These are phyloP conservation scores for Botrytis byssoidea DNA, from an alignment of 2,329 filamentous ascomycete genomes.

Conservation along the genomic window DNA sequence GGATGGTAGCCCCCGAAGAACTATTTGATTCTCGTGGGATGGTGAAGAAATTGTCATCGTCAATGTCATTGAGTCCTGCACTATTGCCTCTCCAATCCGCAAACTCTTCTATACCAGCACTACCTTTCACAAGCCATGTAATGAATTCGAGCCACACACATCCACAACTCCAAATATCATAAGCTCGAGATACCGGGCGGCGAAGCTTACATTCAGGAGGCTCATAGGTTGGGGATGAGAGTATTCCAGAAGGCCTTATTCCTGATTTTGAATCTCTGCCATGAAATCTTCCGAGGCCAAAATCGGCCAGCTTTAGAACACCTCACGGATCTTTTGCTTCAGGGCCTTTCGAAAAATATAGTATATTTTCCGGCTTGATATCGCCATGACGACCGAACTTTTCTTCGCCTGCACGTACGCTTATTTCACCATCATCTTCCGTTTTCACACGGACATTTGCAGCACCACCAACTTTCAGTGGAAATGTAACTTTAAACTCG, in stretches of 20 bases:
- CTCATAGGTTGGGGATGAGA: slow-evolving; percentile 40
- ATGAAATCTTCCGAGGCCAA: slow-evolving; percentile 38
- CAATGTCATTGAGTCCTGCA: not conserved
- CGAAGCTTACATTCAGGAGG: slow-evolving; percentile 42
- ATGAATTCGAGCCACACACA: slow-evolving; percentile 42
- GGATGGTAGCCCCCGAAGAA: slow-evolving; percentile 3
- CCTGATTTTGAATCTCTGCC: slow-evolving; percentile 37
- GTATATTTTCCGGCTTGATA: slow-evolving; percentile 32
- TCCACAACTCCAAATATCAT: slow-evolving; percentile 42
- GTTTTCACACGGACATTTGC: slow-evolving; percentile 9
- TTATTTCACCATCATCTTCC: slow-evolving; percentile 13
- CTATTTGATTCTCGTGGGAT: slow-evolving; percentile 8
- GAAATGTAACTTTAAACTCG: slow-evolving; percentile 26
- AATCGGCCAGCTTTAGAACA: slow-evolving; percentile 29
- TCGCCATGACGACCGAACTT: slow-evolving; percentile 37
- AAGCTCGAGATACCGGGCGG: slow-evolving; percentile 38
- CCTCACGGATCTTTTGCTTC: slow-evolving; percentile 29
- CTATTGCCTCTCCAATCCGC: slow-evolving; percentile 18
- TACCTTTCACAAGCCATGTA: slow-evolving; percentile 40
- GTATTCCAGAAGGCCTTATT: slow-evolving; percentile 25
- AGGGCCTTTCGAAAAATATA: slow-evolving; percentile 33
- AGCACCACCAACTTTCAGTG: slow-evolving; percentile 10
- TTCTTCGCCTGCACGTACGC: slow-evolving; percentile 24
- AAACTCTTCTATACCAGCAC: slow-evolving; percentile 25
- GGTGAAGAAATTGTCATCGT: slow-evolving; percentile 32